Conservation (phyloP, 2,329 filamentous ascomycete species). For the Fusarium sp. region DNA sequence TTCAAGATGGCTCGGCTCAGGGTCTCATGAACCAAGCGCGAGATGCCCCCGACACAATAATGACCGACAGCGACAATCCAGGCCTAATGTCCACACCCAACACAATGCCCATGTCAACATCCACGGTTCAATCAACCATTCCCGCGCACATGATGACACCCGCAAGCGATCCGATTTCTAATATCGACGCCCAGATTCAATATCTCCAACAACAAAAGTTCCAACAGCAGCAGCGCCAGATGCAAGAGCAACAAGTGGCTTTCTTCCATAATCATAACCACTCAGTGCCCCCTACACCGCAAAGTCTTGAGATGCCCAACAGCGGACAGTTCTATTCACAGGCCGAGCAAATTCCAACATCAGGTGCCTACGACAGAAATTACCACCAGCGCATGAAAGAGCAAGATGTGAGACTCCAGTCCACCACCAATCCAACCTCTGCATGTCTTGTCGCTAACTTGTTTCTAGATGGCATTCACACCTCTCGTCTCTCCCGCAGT, state of each 20-base stretch:
- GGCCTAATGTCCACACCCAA: conserved; percentile 48
- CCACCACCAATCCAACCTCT: neutral
- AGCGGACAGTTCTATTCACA: conserved; percentile 69
- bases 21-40: conserved; percentile 47
- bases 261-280: conserved; percentile 67
- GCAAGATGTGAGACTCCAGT: conserved; percentile 65
- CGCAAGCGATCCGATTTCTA: conserved; percentile 65
- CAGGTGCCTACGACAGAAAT: conserved; percentile 71
- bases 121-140: conserved; percentile 59
- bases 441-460: conserved; percentile 15
- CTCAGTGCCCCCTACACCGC: conserved; percentile 82
- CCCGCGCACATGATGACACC: conserved; percentile 58
- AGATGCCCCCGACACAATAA: conserved; percentile 52
- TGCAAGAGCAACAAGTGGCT: conserved; percentile 67
- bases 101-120: conserved; percentile 60
- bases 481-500: conserved; percentile 87
- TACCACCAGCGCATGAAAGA: conserved; percentile 76
- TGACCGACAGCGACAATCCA: conserved; percentile 50
- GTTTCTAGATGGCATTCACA: conserved; percentile 76
- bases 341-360: conserved; percentile 64
- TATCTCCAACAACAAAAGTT: conserved; percentile 73
- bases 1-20: conserved; percentile 56
- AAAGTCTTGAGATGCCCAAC: conserved; percentile 79
- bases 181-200: conserved; percentile 74
- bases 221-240: conserved; percentile 69